Evolutionary conservation across 2,329 filamentous ascomycete species (phyloP).

Genomic region (Xylariaceae sp.): DNA sequence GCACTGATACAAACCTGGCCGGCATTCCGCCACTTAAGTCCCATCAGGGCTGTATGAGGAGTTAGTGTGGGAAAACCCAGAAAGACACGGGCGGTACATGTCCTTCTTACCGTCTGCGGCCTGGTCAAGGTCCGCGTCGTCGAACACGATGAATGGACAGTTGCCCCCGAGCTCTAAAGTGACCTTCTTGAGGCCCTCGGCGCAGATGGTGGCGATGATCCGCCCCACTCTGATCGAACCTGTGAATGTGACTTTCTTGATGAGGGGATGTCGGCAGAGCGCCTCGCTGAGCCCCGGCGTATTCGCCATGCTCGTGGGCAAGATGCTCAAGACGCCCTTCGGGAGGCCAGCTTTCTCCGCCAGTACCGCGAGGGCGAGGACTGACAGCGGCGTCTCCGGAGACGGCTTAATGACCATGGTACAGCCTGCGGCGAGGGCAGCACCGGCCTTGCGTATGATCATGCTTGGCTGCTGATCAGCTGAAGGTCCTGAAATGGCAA

Average conservation of each 20-base stretch:
- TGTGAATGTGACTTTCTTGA: conserved; percentile 67
- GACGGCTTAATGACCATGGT: conserved; percentile 71
- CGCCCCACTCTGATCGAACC: conserved; percentile 62
- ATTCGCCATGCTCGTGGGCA: conserved; percentile 37
- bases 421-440: conserved; percentile 63
- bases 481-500: no score
- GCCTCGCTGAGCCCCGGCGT: conserved; percentile 38
- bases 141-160: conserved; percentile 58
- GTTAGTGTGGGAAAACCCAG: no score
- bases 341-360: conserved; percentile 66
- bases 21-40: conserved; percentile 41
- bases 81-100: no score
- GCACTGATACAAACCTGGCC: conserved; percentile 60
- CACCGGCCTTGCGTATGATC: conserved; percentile 59
- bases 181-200: conserved; percentile 59
- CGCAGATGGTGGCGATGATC: conserved; percentile 56
- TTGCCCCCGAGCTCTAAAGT: conserved; percentile 68
- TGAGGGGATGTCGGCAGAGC: conserved; percentile 35
- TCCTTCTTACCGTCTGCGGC: conserved; percentile 41
- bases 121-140: conserved; percentile 58
- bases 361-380: conserved; percentile 45
- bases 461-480: no score
- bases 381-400: conserved; percentile 56
- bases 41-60: conserved; percentile 25
- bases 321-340: conserved; percentile 56